A percentile compares a stretch with the other conserved stretches of the same genome.
These are phyloP conservation scores for Nitzschia inconspicua DNA, from an alignment of 108 stramenopile species.

Conservation along the genomic window DNA sequence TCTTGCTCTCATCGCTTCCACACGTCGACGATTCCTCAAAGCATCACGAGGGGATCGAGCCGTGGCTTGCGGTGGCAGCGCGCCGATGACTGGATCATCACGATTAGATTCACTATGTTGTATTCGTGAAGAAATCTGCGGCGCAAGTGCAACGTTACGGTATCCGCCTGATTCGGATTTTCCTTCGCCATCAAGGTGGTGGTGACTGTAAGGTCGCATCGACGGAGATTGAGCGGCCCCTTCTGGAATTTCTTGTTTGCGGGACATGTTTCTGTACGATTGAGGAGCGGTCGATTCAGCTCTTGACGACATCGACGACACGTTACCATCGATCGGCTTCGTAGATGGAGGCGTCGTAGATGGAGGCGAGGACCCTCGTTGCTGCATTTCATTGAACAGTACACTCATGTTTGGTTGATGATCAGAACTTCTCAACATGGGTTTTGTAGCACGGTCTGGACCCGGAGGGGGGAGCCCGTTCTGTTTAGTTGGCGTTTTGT, in stretches of 20 bases:
- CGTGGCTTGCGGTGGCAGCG: background rate
- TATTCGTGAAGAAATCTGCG: too few relatives aligned
- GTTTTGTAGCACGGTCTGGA: background rate
- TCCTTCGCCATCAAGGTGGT: too few relatives aligned
- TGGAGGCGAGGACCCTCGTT: background rate
- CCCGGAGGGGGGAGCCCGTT: background rate
- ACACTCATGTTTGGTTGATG: conserved; percentile 23
- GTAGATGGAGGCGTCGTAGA: background rate
- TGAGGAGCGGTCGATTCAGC: background rate
- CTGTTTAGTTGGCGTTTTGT: background rate
- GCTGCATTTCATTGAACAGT: conserved; percentile 18
- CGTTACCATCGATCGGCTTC: background rate
- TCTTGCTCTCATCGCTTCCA: background rate
- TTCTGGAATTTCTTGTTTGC: too few relatives aligned
- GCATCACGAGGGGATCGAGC: conserved; percentile 6
- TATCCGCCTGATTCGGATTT: too few relatives aligned
- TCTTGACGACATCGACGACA: background rate
- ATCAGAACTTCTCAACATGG: conserved; percentile 10
- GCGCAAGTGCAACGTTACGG: too few relatives aligned
- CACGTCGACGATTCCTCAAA: background rate
- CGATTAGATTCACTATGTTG: too few relatives aligned
- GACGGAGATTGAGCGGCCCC: too few relatives aligned
- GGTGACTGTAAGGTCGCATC: too few relatives aligned
- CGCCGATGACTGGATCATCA: too few relatives aligned
- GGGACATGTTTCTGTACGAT: too few relatives aligned